Percentiles rank a stretch among this genome's conserved stretches.
These are phyloP conservation scores for Podospora pseudopauciseta DNA, from an alignment of 495 filamentous ascomycete species.

Conservation along the genomic window DNA sequence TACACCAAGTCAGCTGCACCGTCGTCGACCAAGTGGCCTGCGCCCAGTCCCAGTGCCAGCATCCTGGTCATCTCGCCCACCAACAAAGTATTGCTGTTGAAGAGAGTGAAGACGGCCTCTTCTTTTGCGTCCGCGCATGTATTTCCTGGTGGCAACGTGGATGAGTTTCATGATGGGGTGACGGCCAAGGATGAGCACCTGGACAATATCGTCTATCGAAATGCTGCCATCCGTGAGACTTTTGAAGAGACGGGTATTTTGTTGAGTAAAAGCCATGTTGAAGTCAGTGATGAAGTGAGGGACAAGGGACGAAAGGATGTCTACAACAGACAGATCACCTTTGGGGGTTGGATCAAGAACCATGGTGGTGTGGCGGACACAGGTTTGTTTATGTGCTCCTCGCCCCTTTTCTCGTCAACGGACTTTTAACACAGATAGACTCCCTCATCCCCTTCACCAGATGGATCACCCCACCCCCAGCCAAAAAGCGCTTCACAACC, in stretches of 20 bases:
- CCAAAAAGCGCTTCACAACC: slow-evolving; percentile 75
- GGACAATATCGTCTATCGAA: slow-evolving; percentile 65
- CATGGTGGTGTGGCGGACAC: slow-evolving; percentile 2
- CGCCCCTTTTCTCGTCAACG: not conserved
- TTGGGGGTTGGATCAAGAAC: slow-evolving; percentile 33
- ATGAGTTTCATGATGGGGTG: slow-evolving; percentile 62
- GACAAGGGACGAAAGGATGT: slow-evolving; percentile 66
- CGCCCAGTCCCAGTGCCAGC: slow-evolving; percentile 38
- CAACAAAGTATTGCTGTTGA: slow-evolving; percentile 85
- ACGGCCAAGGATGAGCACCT: slow-evolving; percentile 55
- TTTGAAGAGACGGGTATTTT: slow-evolving; percentile 95
- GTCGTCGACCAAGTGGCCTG: not conserved
- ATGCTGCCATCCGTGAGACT: slow-evolving; percentile 81
- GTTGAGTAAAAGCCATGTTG: slow-evolving; percentile 49
- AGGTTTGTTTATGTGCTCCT: not conserved
- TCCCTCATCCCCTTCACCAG: slow-evolving; percentile 78
- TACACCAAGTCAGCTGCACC: not conserved
- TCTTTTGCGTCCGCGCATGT: slow-evolving; percentile 92
- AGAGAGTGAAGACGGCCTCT: slow-evolving; percentile 73
- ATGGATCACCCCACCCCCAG: slow-evolving; percentile 78
- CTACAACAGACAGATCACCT: slow-evolving; percentile 56
- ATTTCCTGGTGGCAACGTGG: slow-evolving; percentile 91
- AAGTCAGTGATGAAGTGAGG: slow-evolving; percentile 55
- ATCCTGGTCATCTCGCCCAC: slow-evolving; percentile 79
- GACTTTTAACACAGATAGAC: slow-evolving; percentile 33